phyloP scores from a whole-genome alignment of 768 basidiomycete species.

The Agaricus sinodeliciosus region DNA sequence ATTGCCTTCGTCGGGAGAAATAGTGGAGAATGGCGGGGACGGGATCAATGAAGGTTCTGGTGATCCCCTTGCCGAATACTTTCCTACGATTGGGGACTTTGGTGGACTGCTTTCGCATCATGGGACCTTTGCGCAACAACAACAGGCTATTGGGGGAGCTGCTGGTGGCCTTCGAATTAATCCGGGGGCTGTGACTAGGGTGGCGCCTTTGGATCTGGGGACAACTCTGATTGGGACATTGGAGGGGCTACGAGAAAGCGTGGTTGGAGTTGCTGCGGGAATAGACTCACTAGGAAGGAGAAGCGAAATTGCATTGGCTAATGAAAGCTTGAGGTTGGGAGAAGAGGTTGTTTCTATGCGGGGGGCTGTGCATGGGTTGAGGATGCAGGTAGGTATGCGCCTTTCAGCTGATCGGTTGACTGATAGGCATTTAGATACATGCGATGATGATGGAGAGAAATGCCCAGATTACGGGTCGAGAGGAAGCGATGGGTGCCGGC shows the following conservation, averaged over 20 bases:
- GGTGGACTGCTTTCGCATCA: neutral
- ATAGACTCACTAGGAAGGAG: slow-evolving; percentile 11
- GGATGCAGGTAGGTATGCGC: slow-evolving; percentile 60
- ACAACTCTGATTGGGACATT: slow-evolving; percentile 10
- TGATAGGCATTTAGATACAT: slow-evolving; percentile 25
- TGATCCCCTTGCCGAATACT: slow-evolving; percentile 5
- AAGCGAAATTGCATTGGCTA: slow-evolving; percentile 20
- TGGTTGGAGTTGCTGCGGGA: slow-evolving; percentile 10
- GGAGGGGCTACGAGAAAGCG: slow-evolving; percentile 11
- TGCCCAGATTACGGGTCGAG: slow-evolving; percentile 45
- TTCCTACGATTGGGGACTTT: slow-evolving; percentile 2
- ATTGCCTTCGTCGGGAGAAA: neutral
- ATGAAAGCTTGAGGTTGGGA: slow-evolving; percentile 63
- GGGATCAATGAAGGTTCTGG: neutral
- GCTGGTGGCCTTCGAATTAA: slow-evolving; percentile 3
- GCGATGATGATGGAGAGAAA: slow-evolving; percentile 74
- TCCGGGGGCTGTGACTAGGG: slow-evolving; percentile 3
- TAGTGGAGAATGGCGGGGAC: neutral
- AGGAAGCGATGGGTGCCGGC: slow-evolving; percentile 17
- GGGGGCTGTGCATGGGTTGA: slow-evolving; percentile 64
- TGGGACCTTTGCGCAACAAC: slow-evolving; percentile 4
- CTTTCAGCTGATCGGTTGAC: neutral
- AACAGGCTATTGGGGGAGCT: neutral
- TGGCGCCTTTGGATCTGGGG: slow-evolving; percentile 9
- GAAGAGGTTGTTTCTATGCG: slow-evolving; percentile 71